phyloP scores from a whole-genome alignment of 129 eudicot genomes.

The Centella asiatica region DNA sequence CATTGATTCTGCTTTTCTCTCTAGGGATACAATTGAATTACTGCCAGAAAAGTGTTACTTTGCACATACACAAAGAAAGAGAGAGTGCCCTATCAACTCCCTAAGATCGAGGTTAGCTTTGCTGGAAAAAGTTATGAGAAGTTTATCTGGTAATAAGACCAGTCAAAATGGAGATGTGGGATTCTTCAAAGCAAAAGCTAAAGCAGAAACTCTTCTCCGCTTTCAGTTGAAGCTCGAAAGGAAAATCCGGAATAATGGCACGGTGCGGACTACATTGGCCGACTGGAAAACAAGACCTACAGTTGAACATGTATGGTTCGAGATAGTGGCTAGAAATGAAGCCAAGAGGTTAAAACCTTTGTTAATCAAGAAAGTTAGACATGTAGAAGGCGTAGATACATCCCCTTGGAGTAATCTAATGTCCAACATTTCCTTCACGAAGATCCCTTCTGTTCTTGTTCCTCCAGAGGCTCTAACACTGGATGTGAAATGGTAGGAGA shows the following conservation, averaged over 20 bases:
- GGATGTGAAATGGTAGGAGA: slow-evolving; percentile 68
- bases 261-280: slow-evolving; percentile 51
- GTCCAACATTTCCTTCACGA: slow-evolving; percentile 66
- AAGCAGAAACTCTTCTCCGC: slow-evolving; percentile 48
- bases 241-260: slow-evolving; percentile 42
- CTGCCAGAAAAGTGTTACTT: slow-evolving; percentile 63
- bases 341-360: slow-evolving; percentile 47
- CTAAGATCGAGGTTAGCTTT: slow-evolving; percentile 34
- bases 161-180: slow-evolving; percentile 18
- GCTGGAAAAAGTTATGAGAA: slow-evolving; percentile 41
- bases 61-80: slow-evolving; percentile 20
- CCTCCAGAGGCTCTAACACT: slow-evolving; percentile 73
- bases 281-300: slow-evolving; percentile 81
- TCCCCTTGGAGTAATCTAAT: slow-evolving; percentile 67
- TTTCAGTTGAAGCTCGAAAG: slow-evolving; percentile 64
- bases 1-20: slow-evolving; percentile 26
- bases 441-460: slow-evolving; percentile 60
- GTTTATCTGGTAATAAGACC: slow-evolving; percentile 22
- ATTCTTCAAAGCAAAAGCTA: slow-evolving; percentile 38
- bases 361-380: slow-evolving; percentile 38
- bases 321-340: slow-evolving; percentile 51
- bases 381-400: slow-evolving; percentile 58
- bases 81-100: slow-evolving; percentile 30
- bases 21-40: slow-evolving; percentile 42
- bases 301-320: slow-evolving; percentile 50